phyloP scores from a whole-genome alignment of 164 flowering plant species.

The Houttuynia cordata region DNA sequence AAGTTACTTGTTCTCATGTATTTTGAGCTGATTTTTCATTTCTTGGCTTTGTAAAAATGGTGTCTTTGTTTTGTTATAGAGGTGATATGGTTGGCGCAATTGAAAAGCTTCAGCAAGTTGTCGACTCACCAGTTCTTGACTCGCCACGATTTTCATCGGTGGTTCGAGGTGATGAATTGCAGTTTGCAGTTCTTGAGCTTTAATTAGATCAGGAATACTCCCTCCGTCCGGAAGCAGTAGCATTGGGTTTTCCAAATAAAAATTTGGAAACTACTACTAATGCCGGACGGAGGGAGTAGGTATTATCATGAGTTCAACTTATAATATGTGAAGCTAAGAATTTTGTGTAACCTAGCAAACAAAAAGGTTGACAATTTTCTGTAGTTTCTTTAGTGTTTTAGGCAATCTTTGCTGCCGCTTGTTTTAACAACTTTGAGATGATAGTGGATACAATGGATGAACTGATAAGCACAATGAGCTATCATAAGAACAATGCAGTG shows the following conservation, averaged over 20 bases:
- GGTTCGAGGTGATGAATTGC: conserved; percentile 38
- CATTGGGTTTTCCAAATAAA: too few species aligned
- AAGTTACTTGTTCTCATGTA: conserved; percentile 25
- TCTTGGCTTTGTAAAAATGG: not conserved
- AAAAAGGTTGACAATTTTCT: not conserved
- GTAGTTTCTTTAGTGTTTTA: too few species aligned
- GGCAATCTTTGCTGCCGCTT: too few species aligned
- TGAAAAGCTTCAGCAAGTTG: conserved; percentile 37
- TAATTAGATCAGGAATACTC: too few species aligned
- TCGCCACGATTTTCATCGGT: conserved; percentile 27
- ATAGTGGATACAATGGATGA: not conserved
- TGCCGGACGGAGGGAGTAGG: too few species aligned
- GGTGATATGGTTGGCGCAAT: conserved; percentile 50
- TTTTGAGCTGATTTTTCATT: not conserved
- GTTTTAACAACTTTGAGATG: not conserved
- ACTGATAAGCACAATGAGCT: too few species aligned
- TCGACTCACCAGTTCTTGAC: too few species aligned
- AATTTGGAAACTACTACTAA: too few species aligned
- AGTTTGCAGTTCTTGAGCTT: not conserved
- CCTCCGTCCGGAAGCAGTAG: too few species aligned
- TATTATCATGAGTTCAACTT: too few species aligned
- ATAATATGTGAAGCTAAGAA: not conserved
- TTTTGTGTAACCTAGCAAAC: not conserved
- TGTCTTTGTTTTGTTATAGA: conserved; percentile 17
- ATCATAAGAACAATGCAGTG: too few species aligned